Conservation (phyloP, 176 grass and related monocot species). For the Rhynchospora breviuscula region DNA sequence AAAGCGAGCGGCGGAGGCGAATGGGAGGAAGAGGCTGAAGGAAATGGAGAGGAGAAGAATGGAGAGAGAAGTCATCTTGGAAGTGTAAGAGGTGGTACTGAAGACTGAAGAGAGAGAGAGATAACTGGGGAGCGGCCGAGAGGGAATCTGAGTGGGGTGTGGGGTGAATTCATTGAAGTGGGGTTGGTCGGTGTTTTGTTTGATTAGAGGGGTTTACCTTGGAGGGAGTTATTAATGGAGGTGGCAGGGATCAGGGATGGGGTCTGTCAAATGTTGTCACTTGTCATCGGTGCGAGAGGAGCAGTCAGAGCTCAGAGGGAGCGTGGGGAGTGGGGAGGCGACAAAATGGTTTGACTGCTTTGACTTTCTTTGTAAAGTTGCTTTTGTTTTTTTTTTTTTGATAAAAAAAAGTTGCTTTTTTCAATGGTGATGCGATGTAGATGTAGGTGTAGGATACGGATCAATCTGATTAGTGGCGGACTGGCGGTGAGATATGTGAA, state of each 20-base stretch:
- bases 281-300: background rate
- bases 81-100: background rate
- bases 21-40: constrained; percentile 7
- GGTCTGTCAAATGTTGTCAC: background rate
- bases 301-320: background rate
- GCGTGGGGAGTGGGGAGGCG: background rate
- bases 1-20: constrained; percentile 34
- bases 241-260: constrained; percentile 3
- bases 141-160: background rate
- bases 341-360: constrained; percentile 17
- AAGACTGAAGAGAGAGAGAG: background rate
- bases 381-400: background rate
- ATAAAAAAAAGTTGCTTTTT: background rate
- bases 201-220: background rate
- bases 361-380: background rate
- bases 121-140: no score
- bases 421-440: no score
- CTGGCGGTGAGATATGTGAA: background rate
- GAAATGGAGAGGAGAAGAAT: background rate
- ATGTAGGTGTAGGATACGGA: background rate
- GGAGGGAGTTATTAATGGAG: constrained; percentile 13
- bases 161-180: background rate
- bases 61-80: background rate
- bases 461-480: background rate
- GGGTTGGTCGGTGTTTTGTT: constrained; percentile 6